Conservation (phyloP, 768 basidiomycete genomes). For the Antrodiella citrinella region DNA sequence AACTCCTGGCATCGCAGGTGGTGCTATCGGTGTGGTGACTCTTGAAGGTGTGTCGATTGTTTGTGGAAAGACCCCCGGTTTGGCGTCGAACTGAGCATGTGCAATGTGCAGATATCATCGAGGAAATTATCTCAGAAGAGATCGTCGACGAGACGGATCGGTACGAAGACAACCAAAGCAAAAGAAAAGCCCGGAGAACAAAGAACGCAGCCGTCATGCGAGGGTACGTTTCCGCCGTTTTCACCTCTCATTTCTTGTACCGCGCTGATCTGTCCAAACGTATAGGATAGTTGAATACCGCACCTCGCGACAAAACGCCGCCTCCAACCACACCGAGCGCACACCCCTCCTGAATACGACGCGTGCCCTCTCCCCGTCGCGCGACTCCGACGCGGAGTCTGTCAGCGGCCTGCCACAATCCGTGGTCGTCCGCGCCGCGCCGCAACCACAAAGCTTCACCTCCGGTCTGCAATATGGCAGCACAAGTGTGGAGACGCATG, state of each 20-base stretch:
- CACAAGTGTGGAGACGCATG: neutral
- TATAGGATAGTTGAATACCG: constrained; percentile 21
- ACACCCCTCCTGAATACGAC: constrained; percentile 11
- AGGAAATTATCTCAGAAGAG: constrained; percentile 95
- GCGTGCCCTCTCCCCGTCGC: neutral
- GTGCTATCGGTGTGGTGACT: constrained; percentile 87
- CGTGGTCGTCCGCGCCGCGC: neutral
- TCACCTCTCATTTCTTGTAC: neutral
- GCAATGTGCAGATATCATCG: constrained; percentile 57
- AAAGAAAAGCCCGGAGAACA: constrained; percentile 59
- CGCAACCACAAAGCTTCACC: neutral
- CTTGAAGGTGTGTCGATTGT: constrained; percentile 52
- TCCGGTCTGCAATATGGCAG: neutral
- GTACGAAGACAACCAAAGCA: constrained; percentile 81
- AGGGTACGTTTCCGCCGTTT: constrained; percentile 44
- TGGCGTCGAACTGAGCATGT: neutral
- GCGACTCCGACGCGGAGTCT: neutral
- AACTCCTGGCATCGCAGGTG: constrained; percentile 75
- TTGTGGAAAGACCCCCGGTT: neutral
- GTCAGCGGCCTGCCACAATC: neutral
- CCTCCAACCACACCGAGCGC: constrained; percentile 13
- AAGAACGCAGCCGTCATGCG: constrained; percentile 74
- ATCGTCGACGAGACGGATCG: constrained; percentile 94
- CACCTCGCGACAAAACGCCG: constrained; percentile 7
- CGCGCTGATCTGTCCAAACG: neutral